Conservation (phyloP, 164 flowering plant species). For the Paratinospora sagittata region DNA sequence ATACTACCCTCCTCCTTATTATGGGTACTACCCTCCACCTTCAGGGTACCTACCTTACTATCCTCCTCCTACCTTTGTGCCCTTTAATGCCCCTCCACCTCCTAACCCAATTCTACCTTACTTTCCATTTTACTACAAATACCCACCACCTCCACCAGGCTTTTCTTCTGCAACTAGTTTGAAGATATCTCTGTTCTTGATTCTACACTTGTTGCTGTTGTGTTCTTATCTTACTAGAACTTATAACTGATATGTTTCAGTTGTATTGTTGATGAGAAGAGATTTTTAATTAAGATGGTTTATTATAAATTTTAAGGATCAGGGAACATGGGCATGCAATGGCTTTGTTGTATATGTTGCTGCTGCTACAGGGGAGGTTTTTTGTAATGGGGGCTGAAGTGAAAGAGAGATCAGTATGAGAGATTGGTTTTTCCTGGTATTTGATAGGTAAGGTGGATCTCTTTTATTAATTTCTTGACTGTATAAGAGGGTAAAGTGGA, state of each 20-base stretch:
- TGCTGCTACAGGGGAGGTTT: too few species aligned
- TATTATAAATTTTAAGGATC: too few species aligned
- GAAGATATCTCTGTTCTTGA: background rate
- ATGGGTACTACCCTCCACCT: slow-evolving; percentile 19
- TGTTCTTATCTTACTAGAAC: background rate
- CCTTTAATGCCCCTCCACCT: slow-evolving; percentile 30
- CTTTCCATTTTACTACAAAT: slow-evolving; percentile 36
- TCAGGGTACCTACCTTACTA: slow-evolving; percentile 12
- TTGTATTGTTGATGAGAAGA: too few species aligned
- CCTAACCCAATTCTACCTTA: slow-evolving; percentile 48
- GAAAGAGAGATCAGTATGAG: too few species aligned
- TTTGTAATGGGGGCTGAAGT: too few species aligned
- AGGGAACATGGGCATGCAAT: too few species aligned
- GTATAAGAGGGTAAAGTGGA: too few species aligned
- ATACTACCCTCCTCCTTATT: slow-evolving; percentile 11
- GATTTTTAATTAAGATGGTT: too few species aligned
- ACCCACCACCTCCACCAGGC: slow-evolving; percentile 22
- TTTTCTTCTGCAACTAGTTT: background rate
- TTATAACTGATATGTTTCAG: too few species aligned
- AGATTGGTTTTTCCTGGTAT: too few species aligned
- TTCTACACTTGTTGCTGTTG: background rate
- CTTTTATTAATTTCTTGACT: background rate
- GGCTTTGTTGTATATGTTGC: too few species aligned
- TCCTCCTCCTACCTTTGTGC: slow-evolving; percentile 25
- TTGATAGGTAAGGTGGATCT: too few species aligned